phyloP scores from a whole-genome alignment of 2,329 filamentous ascomycete genomes.

The Fusarium sp. region DNA sequence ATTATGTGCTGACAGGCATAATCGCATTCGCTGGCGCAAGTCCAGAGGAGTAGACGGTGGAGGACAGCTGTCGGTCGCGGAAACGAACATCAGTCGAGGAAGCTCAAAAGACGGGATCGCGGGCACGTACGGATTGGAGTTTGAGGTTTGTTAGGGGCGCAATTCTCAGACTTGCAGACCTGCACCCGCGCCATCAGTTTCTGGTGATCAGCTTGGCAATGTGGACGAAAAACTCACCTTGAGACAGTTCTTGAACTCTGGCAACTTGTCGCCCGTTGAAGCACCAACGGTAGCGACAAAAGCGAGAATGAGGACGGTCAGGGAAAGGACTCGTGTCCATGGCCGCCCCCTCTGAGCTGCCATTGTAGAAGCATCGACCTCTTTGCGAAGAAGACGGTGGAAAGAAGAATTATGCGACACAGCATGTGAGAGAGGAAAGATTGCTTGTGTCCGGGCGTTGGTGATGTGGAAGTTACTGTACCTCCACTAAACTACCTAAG shows the following conservation, averaged over 20 bases:
- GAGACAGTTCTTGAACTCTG: constrained; percentile 89
- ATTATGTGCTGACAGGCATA: constrained; percentile 97
- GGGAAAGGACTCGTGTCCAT: constrained; percentile 47
- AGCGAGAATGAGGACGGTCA: constrained; percentile 54
- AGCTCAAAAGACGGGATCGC: constrained; percentile 18
- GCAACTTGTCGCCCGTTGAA: constrained; percentile 85
- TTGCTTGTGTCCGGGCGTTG: constrained; percentile 17
- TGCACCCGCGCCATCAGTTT: constrained; percentile 54
- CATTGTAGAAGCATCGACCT: constrained; percentile 51
- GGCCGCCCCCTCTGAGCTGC: constrained; percentile 49
- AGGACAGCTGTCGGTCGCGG: constrained; percentile 72
- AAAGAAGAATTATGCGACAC: constrained; percentile 6
- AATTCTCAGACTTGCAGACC: constrained; percentile 87
- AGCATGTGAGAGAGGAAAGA: constrained; percentile 21
- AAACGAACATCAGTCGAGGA: constrained; percentile 33
- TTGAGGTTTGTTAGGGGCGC: constrained; percentile 68
- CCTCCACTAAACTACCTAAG: neutral
- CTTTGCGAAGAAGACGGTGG: constrained; percentile 10
- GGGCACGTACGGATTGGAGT: constrained; percentile 76
- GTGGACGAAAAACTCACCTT: constrained; percentile 66
- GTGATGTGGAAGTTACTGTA: constrained; percentile 36
- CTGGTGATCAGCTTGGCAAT: constrained; percentile 1
- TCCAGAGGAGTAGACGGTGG: constrained; percentile 91
- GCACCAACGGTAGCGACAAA: constrained; percentile 67
- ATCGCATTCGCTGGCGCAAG: constrained; percentile 94